These are phyloP conservation scores for Camellia lanceoleosa DNA, from an alignment of 148 eudicot species.

Conservation along the genomic window DNA sequence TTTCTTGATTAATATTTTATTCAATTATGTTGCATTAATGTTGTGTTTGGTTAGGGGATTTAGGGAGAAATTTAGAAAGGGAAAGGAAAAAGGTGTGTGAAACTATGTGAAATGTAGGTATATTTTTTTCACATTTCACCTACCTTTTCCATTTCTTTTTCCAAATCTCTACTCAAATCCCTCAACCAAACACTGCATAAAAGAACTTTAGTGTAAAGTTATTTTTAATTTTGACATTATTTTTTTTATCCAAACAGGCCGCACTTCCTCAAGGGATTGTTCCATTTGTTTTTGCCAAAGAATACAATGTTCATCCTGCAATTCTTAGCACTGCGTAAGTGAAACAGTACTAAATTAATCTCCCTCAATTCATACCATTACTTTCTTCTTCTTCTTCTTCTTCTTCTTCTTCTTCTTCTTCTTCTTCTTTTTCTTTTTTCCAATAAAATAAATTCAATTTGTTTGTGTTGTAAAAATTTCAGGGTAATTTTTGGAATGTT, in stretches of 20 bases:
- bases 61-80: too few relatives aligned
- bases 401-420: too few relatives aligned
- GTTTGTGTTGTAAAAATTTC: constrained; percentile 17
- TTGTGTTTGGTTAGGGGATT: too few relatives aligned
- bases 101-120: too few relatives aligned
- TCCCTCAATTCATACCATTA: too few relatives aligned
- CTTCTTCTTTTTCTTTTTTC: too few relatives aligned
- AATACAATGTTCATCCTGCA: constrained; percentile 85
- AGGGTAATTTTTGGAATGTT: constrained; percentile 97
- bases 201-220: neutral
- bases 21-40: neutral
- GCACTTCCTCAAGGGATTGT: constrained; percentile 98
- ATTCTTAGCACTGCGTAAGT: constrained; percentile 91
- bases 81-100: too few relatives aligned
- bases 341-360: neutral
- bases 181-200: too few relatives aligned
- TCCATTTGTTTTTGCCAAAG: constrained; percentile 90
- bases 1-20: neutral
- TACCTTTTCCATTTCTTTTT: too few relatives aligned
- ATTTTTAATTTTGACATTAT: neutral
- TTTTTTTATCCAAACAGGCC: constrained; percentile 44
- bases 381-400: too few relatives aligned
- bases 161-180: too few relatives aligned
- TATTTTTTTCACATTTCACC: too few relatives aligned
- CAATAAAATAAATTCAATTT: neutral